Percentiles rank a stretch among this genome's conserved stretches.
Conservation (phyloP, 2,329 filamentous ascomycete genomes). For the Verticillium albo-atrum region DNA sequence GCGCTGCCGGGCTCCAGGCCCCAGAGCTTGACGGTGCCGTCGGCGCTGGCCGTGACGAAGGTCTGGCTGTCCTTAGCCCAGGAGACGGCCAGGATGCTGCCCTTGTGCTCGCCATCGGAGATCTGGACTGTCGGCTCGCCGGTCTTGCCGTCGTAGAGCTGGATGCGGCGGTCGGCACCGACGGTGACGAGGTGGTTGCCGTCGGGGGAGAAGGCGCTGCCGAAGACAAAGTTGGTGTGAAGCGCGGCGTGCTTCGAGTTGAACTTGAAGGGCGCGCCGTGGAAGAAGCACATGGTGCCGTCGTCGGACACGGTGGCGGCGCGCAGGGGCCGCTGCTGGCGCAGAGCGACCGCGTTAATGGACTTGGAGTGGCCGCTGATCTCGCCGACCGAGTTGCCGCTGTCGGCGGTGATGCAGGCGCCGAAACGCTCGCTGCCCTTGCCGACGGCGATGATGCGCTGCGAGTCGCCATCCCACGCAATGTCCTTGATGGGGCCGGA, state of each 20-base stretch:
- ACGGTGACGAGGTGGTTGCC: conserved; percentile 79
- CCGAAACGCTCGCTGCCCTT: conserved; percentile 92
- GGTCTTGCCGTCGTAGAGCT: conserved; percentile 94
- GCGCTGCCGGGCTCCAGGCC: conserved; percentile 76
- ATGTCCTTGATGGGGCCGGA: conserved; percentile 93
- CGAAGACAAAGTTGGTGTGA: conserved; percentile 87
- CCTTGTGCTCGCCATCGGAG: conserved; percentile 79
- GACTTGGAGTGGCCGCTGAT: conserved; percentile 86
- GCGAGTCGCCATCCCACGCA: conserved; percentile 95
- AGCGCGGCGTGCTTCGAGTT: conserved; percentile 72
- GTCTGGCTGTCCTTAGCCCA: conserved; percentile 85
- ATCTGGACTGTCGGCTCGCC: conserved; percentile 77
- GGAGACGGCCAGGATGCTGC: conserved; percentile 87
- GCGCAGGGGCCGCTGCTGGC: conserved; percentile 83
- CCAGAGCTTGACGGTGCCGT: conserved; percentile 94
- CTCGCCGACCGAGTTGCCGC: conserved; percentile 93
- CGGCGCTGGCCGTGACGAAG: conserved; percentile 87
- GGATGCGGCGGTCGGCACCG: conserved; percentile 87
- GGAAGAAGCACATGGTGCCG: conserved; percentile 83
- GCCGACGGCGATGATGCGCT: conserved; percentile 92
- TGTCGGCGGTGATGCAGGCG: conserved; percentile 91
- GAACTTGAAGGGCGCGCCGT: conserved; percentile 95
- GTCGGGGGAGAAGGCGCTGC: conserved; percentile 84
- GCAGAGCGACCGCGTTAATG: conserved; percentile 87
- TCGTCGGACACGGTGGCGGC: conserved; percentile 92